A percentile compares a stretch with the other conserved stretches of the same genome.
These are phyloP conservation scores for Tardiomyces digboiensis DNA, from an alignment of 1,139 yeast genomes.

Conservation along the genomic window DNA sequence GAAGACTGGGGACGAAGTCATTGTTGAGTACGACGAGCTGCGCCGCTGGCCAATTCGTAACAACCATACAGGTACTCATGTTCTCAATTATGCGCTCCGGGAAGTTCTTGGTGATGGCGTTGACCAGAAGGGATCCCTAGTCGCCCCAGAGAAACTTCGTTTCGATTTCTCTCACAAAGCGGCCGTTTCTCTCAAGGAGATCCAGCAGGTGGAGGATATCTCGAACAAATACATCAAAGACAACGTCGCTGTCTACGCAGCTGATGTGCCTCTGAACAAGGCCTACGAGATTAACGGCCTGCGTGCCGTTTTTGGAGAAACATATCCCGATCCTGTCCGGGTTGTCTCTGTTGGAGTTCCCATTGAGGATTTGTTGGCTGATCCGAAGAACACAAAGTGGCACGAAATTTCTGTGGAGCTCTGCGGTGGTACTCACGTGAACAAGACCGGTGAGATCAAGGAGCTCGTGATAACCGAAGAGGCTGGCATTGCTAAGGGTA, in stretches of 20 bases:
- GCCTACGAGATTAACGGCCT: conserved; percentile 77
- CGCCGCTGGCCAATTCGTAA: conserved; percentile 97
- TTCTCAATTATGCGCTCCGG: conserved; percentile 80
- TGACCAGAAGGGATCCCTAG: conserved; percentile 96
- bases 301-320: conserved; percentile 98
- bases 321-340: conserved; percentile 98
- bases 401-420: conserved; percentile 73
- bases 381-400: conserved; percentile 73
- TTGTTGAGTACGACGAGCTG: conserved; percentile 84
- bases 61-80: conserved; percentile 98
- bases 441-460: conserved; percentile 86
- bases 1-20: conserved; percentile 55
- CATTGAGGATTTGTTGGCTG: conserved; percentile 64
- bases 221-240: conserved; percentile 62
- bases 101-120: conserved; percentile 80
- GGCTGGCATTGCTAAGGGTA: conserved; percentile 97
- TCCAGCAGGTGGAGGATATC: conserved; percentile 65
- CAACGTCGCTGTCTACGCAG: conserved; percentile 64
- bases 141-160: conserved; percentile 89
- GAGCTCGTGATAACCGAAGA: conserved; percentile 87
- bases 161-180: conserved; percentile 95
- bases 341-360: conserved; percentile 94
- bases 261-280: conserved; percentile 64
- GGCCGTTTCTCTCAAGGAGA: conserved; percentile 55
- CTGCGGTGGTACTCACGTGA: conserved; percentile 99